These are phyloP conservation scores for Butyriboletus loyo DNA, from an alignment of 768 basidiomycete genomes.

Conservation along the genomic window DNA sequence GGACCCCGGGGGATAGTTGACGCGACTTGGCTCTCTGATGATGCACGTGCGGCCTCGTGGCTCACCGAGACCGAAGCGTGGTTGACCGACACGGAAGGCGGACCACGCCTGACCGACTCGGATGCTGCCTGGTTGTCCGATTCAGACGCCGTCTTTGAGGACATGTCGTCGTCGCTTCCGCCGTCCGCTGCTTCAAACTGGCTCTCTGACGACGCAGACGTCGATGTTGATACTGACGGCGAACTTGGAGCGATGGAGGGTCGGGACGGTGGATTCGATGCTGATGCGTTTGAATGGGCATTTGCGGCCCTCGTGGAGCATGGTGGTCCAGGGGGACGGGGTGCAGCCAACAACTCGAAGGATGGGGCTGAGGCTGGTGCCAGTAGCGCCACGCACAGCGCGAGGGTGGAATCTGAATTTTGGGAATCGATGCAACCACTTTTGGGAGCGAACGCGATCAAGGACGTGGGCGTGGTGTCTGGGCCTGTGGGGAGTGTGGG, in stretches of 20 bases:
- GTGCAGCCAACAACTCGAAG: background rate
- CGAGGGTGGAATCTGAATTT: slow-evolving; percentile 47
- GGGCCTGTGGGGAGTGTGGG: background rate
- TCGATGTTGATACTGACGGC: slow-evolving; percentile 13
- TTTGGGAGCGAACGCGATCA: slow-evolving; percentile 21
- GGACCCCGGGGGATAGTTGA: background rate
- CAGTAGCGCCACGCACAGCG: slow-evolving; percentile 12
- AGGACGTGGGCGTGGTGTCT: slow-evolving; percentile 23
- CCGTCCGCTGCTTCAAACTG: slow-evolving; percentile 21
- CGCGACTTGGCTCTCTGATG: slow-evolving; percentile 15
- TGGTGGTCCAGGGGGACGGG: slow-evolving; percentile 3
- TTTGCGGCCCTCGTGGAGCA: slow-evolving; percentile 21
- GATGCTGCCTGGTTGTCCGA: slow-evolving; percentile 31
- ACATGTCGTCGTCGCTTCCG: slow-evolving; percentile 20
- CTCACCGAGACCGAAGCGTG: slow-evolving; percentile 28
- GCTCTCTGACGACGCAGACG: slow-evolving; percentile 27
- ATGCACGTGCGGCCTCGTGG: slow-evolving; percentile 4
- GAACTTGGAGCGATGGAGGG: slow-evolving; percentile 12
- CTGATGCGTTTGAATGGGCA: slow-evolving; percentile 10
- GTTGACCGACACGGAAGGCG: slow-evolving; percentile 32
- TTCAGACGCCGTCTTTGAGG: slow-evolving; percentile 28
- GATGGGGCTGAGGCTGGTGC: slow-evolving; percentile 9
- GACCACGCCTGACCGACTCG: slow-evolving; percentile 45
- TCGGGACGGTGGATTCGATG: slow-evolving; percentile 19
- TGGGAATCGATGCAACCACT: slow-evolving; percentile 57